Base-by-base conservation (phyloP, 208 protist genomes). In the Trypanosomatidae sp. region DNA sequence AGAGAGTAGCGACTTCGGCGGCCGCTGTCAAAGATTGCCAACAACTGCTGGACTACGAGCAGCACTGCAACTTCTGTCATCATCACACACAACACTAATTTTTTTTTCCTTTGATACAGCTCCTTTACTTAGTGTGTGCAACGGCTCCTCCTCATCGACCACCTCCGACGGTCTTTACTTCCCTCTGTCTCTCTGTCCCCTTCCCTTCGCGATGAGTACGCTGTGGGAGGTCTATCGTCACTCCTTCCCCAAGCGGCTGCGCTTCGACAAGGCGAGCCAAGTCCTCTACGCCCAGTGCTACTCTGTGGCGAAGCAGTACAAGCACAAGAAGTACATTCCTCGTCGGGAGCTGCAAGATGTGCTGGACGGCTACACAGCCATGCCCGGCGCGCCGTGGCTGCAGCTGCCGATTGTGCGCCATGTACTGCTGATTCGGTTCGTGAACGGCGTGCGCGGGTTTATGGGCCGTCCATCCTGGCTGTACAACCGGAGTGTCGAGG, bases 331-430 rank as follows among this genome's bases (percentile, higher is more conserved):
- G 73, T 94, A 94, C 64, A 92, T 97, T 52, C 85, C 89, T 4
- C 83, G 84, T 66, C 49, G 67, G 9, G 86, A 89, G 12, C 88
- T 97, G 39, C 78, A 80, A 44, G 66, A 88, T 39, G 73, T 95
- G 0, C 56, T 97, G 62, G 66, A 87, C 69, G 67, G 80, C 28
- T 95, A 93, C 69, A 71, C 66, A 28, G 71, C 73, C 3, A 73
- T 93, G 50, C 93, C 91, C 1, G 79, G 85, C 22, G 78, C 80
- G 13, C 85, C 88, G n/a, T 89, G 81, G 79, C 69, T 94, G 53
- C 88, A 93, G 67, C 74, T 95, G 41, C 93, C 93, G n/a, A 49
- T 97, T 28, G 66, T 97, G 10, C 87, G 93, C 44, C 91, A 95
- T 44, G 55, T 97, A 4, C 69, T 94, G 39, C 79, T 93, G 17